Base-by-base conservation (phyloP, 1,284 basidiomycete species). In the Ganoderma lingzhi region DNA sequence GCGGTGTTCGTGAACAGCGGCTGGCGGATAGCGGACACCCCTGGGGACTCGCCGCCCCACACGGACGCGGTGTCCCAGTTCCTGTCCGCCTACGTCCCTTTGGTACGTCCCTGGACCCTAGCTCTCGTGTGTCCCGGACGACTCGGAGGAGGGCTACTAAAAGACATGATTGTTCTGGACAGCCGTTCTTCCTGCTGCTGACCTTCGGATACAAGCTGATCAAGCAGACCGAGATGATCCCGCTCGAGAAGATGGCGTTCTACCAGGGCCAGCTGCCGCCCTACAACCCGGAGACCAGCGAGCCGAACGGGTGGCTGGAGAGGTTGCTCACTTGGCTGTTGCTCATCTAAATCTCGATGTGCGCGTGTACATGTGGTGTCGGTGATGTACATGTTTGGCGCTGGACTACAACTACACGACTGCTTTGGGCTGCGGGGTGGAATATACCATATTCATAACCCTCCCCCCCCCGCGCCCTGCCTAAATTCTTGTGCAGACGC, bases 121-220 rank as follows among this genome's bases (percentile, higher is more conserved):
- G 28, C 1, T 6, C 39, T 15, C 23, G 37, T 4, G 35, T 19
- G 14, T 59, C 35, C 35, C 35, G 35, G 35, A 35, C 35, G 35
- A 35, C 8, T 23, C 23, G 23, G 23, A 23, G 23, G 35, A 35
- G 35, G 8, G 35, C 35, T 35, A 35, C 35, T 35, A 35, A 35
- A 35, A 8, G 35, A 8, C 8, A 8, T 35, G 23, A 23, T 23
- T 23, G 35, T 41, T 41, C 39, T 41, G 12, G 14, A 42, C 60
- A 78, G 78, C 78, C 77, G 1, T 75, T 78, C 65, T 79, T 78
- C 66, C 14, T 78, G 1, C 71, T 79, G 2, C 68, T 79, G 12
- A 78, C 76, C 5, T 76, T 77, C 35, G 78, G 78, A 5, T 79
- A 79, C 73, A 79, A 79, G 69, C 73, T 79, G 45, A 77, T 79